Percentiles rank a stretch among this genome's conserved stretches.
Evolutionary conservation across 352 stramenopile genomes (phyloP).

Genomic region (Salisapilia sapeloensis): DNA sequence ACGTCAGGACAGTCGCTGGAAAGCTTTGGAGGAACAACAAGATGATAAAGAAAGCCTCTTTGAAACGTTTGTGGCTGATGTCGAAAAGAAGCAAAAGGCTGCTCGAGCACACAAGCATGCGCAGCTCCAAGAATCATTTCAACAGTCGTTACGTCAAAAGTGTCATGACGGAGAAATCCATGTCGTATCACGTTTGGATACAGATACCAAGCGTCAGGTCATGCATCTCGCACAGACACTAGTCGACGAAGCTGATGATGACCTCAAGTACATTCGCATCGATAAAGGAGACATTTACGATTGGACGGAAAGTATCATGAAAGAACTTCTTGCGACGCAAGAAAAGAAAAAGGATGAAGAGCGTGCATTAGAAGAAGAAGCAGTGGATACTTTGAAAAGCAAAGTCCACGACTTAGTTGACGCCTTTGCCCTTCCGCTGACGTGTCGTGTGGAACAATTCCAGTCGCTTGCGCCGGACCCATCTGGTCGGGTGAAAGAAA

Average conservation of each 20-base stretch:
- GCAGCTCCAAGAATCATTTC: no score
- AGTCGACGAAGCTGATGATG: conserved; percentile 3
- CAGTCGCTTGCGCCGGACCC: neutral
- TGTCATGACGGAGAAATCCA: no score
- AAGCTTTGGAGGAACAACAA: conserved; percentile 31
- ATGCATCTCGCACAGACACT: no score
- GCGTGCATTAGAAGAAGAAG: conserved; percentile 19
- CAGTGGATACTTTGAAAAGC: conserved; percentile 7
- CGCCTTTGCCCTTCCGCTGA: neutral
- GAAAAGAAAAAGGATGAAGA: conserved; percentile 23
- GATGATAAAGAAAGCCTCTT: conserved; percentile 66
- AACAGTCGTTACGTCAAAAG: no score
- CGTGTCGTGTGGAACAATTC: neutral
- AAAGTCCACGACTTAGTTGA: conserved; percentile 2
- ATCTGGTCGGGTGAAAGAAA: conserved; percentile 6
- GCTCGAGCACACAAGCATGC: no score
- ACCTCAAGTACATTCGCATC: conserved; percentile 1
- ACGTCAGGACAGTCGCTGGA: conserved; percentile 45
- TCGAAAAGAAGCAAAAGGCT: conserved; percentile 29
- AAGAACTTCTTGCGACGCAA: conserved; percentile 23
- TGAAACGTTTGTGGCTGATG: conserved; percentile 38
- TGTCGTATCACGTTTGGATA: no score
- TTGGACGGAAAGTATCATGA: conserved; percentile 32
- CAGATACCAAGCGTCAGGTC: no score
- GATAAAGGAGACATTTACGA: conserved; percentile 38